Percentiles rank a stretch among this genome's conserved stretches.
Evolutionary conservation across 179 eudicot genomes (phyloP).

Genomic region (Spinacia oleracea): DNA sequence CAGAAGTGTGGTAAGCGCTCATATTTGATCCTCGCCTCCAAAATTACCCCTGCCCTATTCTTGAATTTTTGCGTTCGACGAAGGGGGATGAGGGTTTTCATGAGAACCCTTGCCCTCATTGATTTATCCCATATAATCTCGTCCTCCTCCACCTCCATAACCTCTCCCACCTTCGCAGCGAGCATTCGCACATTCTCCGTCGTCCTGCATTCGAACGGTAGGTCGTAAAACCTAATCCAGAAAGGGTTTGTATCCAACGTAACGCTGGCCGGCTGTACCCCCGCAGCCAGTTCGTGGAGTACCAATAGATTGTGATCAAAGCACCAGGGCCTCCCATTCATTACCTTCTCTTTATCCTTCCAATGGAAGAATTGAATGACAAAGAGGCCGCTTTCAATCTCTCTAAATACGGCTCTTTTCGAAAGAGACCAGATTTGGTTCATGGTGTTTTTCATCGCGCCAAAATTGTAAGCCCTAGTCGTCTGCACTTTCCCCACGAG

Average conservation of each 20-base stretch:
- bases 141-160: not conserved
- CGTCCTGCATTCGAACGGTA: not conserved
- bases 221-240: not conserved
- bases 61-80: no score
- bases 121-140: not conserved
- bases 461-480: not conserved
- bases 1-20: not conserved
- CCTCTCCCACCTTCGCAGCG: not conserved
- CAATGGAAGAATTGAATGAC: not conserved
- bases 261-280: not conserved
- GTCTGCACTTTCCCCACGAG: no score
- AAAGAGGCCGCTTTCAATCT: not conserved
- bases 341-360: not conserved
- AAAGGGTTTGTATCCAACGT: not conserved
- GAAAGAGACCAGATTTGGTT: not conserved
- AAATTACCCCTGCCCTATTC: no score
- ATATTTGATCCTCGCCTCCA: not conserved
- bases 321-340: not conserved
- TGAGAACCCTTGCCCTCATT: not conserved
- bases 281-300: not conserved
- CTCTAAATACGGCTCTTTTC: not conserved
- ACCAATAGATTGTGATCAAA: not conserved
- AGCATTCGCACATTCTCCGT: not conserved
- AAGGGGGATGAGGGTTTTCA: no score
- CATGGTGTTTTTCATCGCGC: not conserved